A percentile compares a stretch with the other conserved stretches of the same genome.
Evolutionary conservation across 108 stramenopile genomes (phyloP).

Genomic region (Nitzschia palea): DNA sequence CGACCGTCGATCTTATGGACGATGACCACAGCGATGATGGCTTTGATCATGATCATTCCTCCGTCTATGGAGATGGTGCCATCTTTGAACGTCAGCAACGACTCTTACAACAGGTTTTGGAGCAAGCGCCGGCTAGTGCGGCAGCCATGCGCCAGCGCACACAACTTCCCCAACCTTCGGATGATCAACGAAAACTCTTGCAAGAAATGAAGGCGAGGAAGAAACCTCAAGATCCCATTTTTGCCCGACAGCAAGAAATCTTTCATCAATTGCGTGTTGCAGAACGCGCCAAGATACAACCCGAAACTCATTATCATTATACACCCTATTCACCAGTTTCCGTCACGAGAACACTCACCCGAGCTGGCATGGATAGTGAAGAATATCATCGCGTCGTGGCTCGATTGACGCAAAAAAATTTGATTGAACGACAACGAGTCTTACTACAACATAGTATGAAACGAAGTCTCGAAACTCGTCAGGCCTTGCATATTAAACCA

Average conservation of each 20-base stretch:
- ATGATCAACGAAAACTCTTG: slow-evolving; percentile 1
- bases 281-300: neutral
- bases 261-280: slow-evolving; percentile 12
- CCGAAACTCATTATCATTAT: neutral
- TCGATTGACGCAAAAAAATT: slow-evolving; percentile 17
- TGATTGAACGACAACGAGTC: slow-evolving; percentile 13
- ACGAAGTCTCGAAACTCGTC: slow-evolving; percentile 14
- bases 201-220: slow-evolving; percentile 17
- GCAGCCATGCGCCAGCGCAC: neutral
- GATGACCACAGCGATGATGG: neutral
- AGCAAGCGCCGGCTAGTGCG: neutral
- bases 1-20: neutral
- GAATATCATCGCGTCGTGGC: slow-evolving; percentile 12
- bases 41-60: neutral
- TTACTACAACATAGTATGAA: slow-evolving; percentile 21
- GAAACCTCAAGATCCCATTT: slow-evolving; percentile 8
- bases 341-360: slow-evolving; percentile 10
- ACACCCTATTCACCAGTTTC: neutral
- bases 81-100: slow-evolving; percentile 21
- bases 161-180: neutral
- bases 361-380: slow-evolving; percentile 7
- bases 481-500: slow-evolving; percentile 19
- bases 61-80: neutral
- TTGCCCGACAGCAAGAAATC: slow-evolving; percentile 21
- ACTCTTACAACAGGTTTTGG: slow-evolving; percentile 14